These are phyloP conservation scores for Tillandsia fasciculata DNA, from an alignment of 176 grass and related monocot species.

Conservation along the genomic window DNA sequence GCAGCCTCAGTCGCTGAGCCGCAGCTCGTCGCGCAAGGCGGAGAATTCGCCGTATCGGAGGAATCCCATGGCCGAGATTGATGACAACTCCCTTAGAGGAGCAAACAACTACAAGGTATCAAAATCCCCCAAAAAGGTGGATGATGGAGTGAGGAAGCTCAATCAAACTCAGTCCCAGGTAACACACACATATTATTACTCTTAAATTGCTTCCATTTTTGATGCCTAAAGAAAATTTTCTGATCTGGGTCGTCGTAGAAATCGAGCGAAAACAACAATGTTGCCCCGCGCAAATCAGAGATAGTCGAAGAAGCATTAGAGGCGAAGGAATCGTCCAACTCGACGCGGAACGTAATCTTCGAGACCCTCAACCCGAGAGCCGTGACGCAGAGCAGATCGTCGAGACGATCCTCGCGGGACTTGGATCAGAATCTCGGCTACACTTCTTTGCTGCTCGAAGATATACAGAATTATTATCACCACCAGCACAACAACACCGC, in stretches of 20 bases:
- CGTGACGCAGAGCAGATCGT: constrained; percentile 42
- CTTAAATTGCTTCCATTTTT: neutral
- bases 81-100: neutral
- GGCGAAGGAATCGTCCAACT: constrained; percentile 7
- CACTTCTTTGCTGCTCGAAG: constrained; percentile 68
- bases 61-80: constrained; percentile 5
- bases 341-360: constrained; percentile 34
- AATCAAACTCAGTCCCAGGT: constrained; percentile 21
- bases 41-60: neutral
- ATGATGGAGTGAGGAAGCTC: constrained; percentile 1
- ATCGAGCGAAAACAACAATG: constrained; percentile 2
- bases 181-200: neutral
- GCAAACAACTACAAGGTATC: neutral
- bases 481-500: constrained; percentile 38
- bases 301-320: constrained; percentile 13
- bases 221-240: neutral
- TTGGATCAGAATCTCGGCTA: constrained; percentile 54
- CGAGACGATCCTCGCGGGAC: constrained; percentile 58
- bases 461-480: constrained; percentile 87
- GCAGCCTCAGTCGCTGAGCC: constrained; percentile 55
- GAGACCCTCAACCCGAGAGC: constrained; percentile 35
- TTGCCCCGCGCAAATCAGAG: constrained; percentile 6
- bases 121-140: neutral
- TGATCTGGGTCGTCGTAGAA: neutral
- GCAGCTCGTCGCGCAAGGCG: constrained; percentile 22